Evolutionary conservation across 2,329 filamentous ascomycete genomes (phyloP).

Genomic region (Colletotrichum zoysiae): DNA sequence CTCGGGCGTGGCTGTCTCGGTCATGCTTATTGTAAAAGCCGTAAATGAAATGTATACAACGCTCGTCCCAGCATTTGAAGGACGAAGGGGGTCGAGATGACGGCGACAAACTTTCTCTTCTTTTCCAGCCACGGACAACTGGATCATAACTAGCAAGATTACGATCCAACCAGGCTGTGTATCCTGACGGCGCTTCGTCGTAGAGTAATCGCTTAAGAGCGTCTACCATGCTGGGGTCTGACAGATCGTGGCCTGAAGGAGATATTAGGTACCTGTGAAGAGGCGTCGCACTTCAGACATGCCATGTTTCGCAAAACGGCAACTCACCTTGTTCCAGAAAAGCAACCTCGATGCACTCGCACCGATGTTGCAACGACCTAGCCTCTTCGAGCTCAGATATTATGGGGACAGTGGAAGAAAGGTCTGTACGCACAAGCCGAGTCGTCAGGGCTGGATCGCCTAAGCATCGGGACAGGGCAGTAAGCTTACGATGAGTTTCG

Average conservation of each 20-base stretch:
- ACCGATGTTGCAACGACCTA: slow-evolving; percentile 67
- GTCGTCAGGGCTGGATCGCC: slow-evolving; percentile 1
- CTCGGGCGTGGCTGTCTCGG: slow-evolving; percentile 63
- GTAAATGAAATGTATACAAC: slow-evolving; percentile 70
- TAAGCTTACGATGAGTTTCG: slow-evolving; percentile 61
- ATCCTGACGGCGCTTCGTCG: slow-evolving; percentile 61
- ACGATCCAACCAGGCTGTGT: slow-evolving; percentile 64
- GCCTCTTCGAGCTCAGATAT: slow-evolving; percentile 70
- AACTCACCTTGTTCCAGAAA: slow-evolving; percentile 62
- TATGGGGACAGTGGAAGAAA: slow-evolving; percentile 56
- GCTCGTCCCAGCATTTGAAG: slow-evolving; percentile 68
- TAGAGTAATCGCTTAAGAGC: slow-evolving; percentile 52
- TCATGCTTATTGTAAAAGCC: slow-evolving; percentile 65
- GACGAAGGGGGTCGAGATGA: slow-evolving; percentile 54
- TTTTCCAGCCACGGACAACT: slow-evolving; percentile 56
- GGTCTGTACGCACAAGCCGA: slow-evolving; percentile 47
- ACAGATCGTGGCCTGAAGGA: slow-evolving; percentile 57
- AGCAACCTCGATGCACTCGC: slow-evolving; percentile 68
- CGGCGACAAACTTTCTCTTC: slow-evolving; percentile 54
- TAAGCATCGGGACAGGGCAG: slow-evolving; percentile 39
- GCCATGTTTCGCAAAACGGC: background rate
- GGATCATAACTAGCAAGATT: slow-evolving; percentile 64
- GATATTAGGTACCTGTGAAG: slow-evolving; percentile 21
- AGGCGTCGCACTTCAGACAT: background rate
- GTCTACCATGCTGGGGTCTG: slow-evolving; percentile 56